Evolutionary conservation across 768 basidiomycete genomes (phyloP), one percentile per base, ranked within the genome.

Genomic region (Suillus occidentalis): DNA sequence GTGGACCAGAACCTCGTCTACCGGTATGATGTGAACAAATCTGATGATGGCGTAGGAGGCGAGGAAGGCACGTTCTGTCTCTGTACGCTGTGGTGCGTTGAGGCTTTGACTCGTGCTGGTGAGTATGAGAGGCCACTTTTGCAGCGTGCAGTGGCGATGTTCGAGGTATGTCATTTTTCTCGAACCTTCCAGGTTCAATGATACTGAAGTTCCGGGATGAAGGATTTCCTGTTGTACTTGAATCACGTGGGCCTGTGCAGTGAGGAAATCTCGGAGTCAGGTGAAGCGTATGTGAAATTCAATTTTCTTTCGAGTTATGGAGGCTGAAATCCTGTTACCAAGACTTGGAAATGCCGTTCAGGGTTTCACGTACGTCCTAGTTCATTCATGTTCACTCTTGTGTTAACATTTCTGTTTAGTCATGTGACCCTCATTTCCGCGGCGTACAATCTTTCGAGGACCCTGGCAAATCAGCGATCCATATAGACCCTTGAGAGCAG

Each of bases 21-120:
- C 72, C 88, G 96, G 9, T 98, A 98, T 75, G 94, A 99, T 72
- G 89, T 91, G 14, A 78, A 75, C 31, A 91, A 91, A 74, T 88
- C 92, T 0, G 89, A 92, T 64, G 97, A 98, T 70, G 97, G 97
- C 8, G 94, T 98, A 14, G 96, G 97, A 2, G 95, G 96, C 1
- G 94, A 97, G 68, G 96, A 97, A 77, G 96, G 96, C 2, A 95
- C 92, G 0, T 97, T 98, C 78, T 94, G 93, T 66, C 80, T 99
- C 56, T 95, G 94, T 71, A 93, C 91, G 0, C 75, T 94, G 8
- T 94, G 91, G 92, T 90, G 90, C 67, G 81, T 97, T 50, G 95
- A 98, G 71, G 95, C 95, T 0, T 78, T 99, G 66, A 93, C 94
- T 0, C 85, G 96, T 12, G 95, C 92, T 0, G 95, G 95, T 0